Conservation (phyloP, 2,329 filamentous ascomycete species). For the Talaromyces sp. region DNA sequence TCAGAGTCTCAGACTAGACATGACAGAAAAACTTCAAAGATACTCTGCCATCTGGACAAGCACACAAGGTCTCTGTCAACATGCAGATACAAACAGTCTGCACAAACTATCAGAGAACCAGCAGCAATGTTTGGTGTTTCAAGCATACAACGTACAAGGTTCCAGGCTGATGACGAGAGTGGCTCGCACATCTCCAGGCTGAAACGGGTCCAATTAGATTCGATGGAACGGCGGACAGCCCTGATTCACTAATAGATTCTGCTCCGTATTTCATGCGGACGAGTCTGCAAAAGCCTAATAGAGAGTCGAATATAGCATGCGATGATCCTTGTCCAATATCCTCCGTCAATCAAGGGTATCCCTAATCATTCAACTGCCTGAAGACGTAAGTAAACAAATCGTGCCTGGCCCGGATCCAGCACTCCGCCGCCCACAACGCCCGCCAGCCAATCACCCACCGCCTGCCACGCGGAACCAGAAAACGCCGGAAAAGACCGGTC, state of each 20-base stretch:
- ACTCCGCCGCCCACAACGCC: neutral
- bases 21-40: neutral
- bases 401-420: slow-evolving; percentile 9
- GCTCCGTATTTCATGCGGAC: neutral
- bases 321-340: neutral
- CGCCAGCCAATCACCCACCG: neutral
- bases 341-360: neutral
- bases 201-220: neutral
- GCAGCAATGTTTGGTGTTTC: neutral
- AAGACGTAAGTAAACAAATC: neutral
- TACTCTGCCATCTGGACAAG: neutral
- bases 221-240: neutral
- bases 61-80: too few relatives aligned
- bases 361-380: neutral
- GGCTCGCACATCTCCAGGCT: neutral
- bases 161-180: neutral
- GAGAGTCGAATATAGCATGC: neutral
- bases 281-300: neutral
- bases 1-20: too few relatives aligned
- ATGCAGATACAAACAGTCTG: neutral
- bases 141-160: neutral
- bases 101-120: neutral
- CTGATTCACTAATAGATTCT: neutral
- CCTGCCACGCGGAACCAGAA: neutral
- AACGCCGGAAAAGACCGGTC: neutral